Conservation (phyloP, 2,329 filamentous ascomycete genomes). For the Trichoderma oligosporum region DNA sequence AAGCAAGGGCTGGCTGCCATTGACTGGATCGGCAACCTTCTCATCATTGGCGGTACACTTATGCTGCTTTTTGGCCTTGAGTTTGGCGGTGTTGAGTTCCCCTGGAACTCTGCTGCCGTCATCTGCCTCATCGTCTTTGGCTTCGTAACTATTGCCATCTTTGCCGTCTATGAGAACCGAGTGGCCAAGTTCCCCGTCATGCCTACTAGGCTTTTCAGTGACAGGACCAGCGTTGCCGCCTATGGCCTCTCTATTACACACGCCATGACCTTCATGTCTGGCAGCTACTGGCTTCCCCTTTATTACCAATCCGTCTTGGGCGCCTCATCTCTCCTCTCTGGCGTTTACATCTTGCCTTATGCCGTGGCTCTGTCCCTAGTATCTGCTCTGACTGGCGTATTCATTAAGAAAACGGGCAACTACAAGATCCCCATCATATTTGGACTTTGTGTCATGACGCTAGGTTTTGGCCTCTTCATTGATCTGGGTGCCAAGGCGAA, state of each 20-base stretch:
- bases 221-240: slow-evolving; percentile 61
- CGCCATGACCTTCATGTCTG: slow-evolving; percentile 72
- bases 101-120: slow-evolving; percentile 72
- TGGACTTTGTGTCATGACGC: slow-evolving; percentile 55
- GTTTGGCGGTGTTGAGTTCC: slow-evolving; percentile 71
- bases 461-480: slow-evolving; percentile 63
- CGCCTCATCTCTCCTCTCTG: slow-evolving; percentile 64
- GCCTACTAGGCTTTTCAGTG: slow-evolving; percentile 66
- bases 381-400: slow-evolving; percentile 55
- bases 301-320: slow-evolving; percentile 78
- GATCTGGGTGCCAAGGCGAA: slow-evolving; percentile 55
- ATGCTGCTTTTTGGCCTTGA: slow-evolving; percentile 86
- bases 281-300: slow-evolving; percentile 75
- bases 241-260: slow-evolving; percentile 68
- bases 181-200: slow-evolving; percentile 75
- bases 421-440: slow-evolving; percentile 59
- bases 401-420: slow-evolving; percentile 61
- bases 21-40: slow-evolving; percentile 53
- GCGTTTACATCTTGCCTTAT: slow-evolving; percentile 69
- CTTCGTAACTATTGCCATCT: slow-evolving; percentile 57
- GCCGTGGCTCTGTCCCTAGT: slow-evolving; percentile 63
- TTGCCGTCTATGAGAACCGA: slow-evolving; percentile 69
- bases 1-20: slow-evolving; percentile 59
- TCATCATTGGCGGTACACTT: slow-evolving; percentile 71
- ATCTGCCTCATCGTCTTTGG: slow-evolving; percentile 78